Evolutionary conservation across 495 filamentous ascomycete species (phyloP).

Genomic region (Tuber magnatum): DNA sequence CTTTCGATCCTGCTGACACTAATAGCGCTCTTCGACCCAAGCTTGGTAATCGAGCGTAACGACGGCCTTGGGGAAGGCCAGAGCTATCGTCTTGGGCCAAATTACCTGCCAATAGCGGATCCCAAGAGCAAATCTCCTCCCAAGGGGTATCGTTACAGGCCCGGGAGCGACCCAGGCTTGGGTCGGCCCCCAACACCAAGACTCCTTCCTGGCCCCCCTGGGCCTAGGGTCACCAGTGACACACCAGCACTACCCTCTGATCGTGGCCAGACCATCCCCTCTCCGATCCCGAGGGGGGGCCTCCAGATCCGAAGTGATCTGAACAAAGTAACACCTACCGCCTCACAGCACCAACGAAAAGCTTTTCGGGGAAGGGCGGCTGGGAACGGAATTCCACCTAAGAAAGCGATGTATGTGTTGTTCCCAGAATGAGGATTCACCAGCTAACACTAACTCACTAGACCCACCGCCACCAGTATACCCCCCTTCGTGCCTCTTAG

Average conservation of each 20-base stretch:
- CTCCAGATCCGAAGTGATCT: not conserved
- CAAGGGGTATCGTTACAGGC: not conserved
- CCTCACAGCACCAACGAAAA: not conserved
- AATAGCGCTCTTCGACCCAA: constrained; percentile 30
- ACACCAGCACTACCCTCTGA: not conserved
- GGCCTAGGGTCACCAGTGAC: not conserved
- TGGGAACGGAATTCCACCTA: constrained; percentile 11
- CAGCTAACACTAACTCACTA: not conserved
- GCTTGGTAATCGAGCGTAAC: constrained; percentile 28
- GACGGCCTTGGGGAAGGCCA: constrained; percentile 39
- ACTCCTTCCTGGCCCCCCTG: not conserved
- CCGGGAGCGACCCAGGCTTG: constrained; percentile 7
- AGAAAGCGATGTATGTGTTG: constrained; percentile 2
- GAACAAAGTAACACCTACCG: not conserved
- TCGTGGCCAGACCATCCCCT: not conserved
- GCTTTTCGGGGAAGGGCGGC: not conserved
- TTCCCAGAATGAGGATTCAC: not conserved
- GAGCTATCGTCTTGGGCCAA: constrained; percentile 33
- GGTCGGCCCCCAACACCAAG: constrained; percentile 11
- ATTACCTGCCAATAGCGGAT: constrained; percentile 24
- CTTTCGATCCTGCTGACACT: not conserved
- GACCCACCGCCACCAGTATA: constrained; percentile 10
- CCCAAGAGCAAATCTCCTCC: not conserved
- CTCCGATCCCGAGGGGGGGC: not conserved
- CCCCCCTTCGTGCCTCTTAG: not conserved